Evolutionary conservation across 2,329 filamentous ascomycete genomes (phyloP), one percentile per base, ranked within the genome.

Genomic region (Clarireedia sp.): DNA sequence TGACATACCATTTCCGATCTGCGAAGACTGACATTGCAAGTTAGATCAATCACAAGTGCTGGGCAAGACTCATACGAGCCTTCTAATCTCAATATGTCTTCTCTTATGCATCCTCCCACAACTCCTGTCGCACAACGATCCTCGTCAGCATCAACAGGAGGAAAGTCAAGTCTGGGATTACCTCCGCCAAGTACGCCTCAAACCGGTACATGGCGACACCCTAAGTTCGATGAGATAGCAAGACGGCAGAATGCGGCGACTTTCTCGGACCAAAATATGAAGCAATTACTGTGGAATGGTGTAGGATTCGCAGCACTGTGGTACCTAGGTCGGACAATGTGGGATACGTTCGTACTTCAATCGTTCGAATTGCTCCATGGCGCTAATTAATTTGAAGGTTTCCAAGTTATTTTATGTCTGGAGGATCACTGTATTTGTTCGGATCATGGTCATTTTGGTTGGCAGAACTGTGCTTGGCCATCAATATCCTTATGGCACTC

Each of bases 141-240:
- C 10, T 50, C 48, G 3, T 44, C 40, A 21, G 40, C 48, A 12
- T 51, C 53, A 10, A 41, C 38, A 7, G 29, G 38, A 38, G 29
- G 38, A 44, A 55, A 51, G 37, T 50, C 38, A 21, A 40, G 38
- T 9, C 26, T 55, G 24, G 38, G 38, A 16, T 23, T 37, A 38
- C 26, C 26, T 26, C 53, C 49, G 10, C 53, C 38, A 16, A 49
- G 47, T 14, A 56, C 54, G 16, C 54, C 54, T 16, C 48, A 52
- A 8, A 66, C 89, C 6, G 91, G 92, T 54, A 89, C 85, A 68
- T 99, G 94, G 92, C 82, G 85, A 67, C 94, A 99, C 70, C 94
- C 94, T 36, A 84, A 86, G 60, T 79, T 96, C 61, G 80, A 90
- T 66, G 92, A 97, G 72, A 95, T 99, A 68, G 83, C 87, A 16